A percentile compares a stretch with the other conserved stretches of the same genome.
Evolutionary conservation across 352 stramenopile genomes (phyloP).

Genomic region (Blastocystis sp.): DNA sequence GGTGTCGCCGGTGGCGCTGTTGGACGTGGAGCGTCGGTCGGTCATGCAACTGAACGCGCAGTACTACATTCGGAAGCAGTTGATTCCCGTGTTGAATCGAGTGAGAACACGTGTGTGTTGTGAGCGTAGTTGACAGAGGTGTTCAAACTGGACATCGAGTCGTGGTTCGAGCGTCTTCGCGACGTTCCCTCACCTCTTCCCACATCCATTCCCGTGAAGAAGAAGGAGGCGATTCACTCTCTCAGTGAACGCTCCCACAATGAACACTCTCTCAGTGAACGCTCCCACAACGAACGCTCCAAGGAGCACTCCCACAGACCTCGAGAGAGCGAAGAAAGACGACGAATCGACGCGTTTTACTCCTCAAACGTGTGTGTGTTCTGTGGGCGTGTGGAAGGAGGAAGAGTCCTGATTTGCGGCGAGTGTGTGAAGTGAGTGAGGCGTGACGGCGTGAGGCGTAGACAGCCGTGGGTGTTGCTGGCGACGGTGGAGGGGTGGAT

Average conservation of each 20-base stretch:
- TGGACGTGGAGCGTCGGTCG: constrained; percentile 75
- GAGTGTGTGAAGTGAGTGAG: background rate
- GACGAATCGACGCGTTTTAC: constrained; percentile 58
- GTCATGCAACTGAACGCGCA: constrained; percentile 83
- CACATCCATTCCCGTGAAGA: background rate
- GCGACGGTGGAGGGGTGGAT: background rate
- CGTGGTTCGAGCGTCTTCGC: constrained; percentile 1
- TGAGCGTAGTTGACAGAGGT: constrained; percentile 21
- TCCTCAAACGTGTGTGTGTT: constrained; percentile 36
- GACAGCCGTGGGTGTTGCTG: background rate
- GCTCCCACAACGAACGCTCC: background rate
- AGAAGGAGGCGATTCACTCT: background rate
- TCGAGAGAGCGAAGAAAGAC: too few relatives aligned
- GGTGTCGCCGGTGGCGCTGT: constrained; percentile 82
- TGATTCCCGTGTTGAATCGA: constrained; percentile 75
- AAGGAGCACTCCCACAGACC: background rate
- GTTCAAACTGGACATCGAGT: background rate
- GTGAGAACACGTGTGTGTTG: background rate
- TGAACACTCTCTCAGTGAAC: background rate
- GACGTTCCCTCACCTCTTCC: background rate
- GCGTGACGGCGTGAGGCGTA: background rate
- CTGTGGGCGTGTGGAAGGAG: background rate
- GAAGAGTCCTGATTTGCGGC: background rate
- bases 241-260: background rate
- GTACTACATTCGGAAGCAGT: constrained; percentile 88